A percentile compares a stretch with the other conserved stretches of the same genome.
phyloP scores from a whole-genome alignment of 2,329 filamentous ascomycete species.

The Talaromyces marneffei region DNA sequence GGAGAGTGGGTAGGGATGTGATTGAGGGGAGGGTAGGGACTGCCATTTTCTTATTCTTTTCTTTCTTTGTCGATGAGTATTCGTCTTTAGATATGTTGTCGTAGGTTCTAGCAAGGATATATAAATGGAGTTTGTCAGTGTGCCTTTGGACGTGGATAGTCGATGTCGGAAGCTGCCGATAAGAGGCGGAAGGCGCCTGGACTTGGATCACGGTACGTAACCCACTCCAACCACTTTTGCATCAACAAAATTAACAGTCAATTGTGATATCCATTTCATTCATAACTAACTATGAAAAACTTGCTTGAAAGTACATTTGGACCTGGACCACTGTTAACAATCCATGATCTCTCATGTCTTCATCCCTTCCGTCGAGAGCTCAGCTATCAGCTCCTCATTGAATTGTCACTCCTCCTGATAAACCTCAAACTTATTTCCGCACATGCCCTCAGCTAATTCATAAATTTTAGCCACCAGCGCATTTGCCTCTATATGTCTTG shows the following conservation, averaged over 20 bases:
- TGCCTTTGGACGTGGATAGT: not conserved
- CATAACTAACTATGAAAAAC: too few species aligned
- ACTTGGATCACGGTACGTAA: too few species aligned
- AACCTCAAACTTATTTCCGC: not conserved
- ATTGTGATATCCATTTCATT: too few species aligned
- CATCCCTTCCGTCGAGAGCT: not conserved
- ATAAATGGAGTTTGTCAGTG: not conserved
- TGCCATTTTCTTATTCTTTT: slow-evolving; percentile 1
- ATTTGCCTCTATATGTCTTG: not conserved
- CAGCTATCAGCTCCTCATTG: not conserved
- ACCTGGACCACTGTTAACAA: too few species aligned
- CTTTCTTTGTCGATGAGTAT: not conserved
- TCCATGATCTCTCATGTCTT: too few species aligned
- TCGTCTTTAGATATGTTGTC: not conserved
- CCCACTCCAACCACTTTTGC: too few species aligned
- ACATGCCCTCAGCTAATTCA: not conserved
- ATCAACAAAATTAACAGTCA: too few species aligned
- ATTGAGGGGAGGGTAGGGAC: slow-evolving; percentile 51
- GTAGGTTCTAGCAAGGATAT: not conserved
- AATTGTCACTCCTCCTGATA: not conserved
- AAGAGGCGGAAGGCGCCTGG: slow-evolving; percentile 5
- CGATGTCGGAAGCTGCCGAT: slow-evolving; percentile 7
- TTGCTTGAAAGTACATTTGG: too few species aligned
- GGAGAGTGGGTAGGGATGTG: slow-evolving; percentile 50
- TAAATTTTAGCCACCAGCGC: not conserved